These are phyloP conservation scores for Botrytis paeoniae DNA, from an alignment of 2,329 filamentous ascomycete species.

Conservation along the genomic window DNA sequence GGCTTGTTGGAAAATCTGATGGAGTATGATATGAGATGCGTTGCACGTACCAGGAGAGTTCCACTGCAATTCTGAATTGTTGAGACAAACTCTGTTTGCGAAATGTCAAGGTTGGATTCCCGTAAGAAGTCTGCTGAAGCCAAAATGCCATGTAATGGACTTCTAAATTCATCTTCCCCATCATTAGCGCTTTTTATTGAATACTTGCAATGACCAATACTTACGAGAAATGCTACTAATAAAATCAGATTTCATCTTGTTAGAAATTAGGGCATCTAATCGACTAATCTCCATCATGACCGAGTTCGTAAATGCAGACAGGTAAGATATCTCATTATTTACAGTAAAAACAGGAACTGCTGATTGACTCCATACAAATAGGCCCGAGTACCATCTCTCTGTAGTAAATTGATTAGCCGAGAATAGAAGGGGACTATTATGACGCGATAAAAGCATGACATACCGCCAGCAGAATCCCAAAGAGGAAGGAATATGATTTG, in stretches of 20 bases:
- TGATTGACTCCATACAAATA: constrained; percentile 38
- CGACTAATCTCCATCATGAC: constrained; percentile 33
- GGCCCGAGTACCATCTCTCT: constrained; percentile 33
- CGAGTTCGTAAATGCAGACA: constrained; percentile 40
- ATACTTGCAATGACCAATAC: constrained; percentile 38
- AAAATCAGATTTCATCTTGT: constrained; percentile 52
- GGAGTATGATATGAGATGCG: background rate
- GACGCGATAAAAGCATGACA: background rate
- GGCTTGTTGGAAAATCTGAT: background rate
- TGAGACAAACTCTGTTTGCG: constrained; percentile 18
- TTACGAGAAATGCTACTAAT: constrained; percentile 48
- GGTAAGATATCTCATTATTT: constrained; percentile 36
- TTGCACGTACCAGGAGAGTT: constrained; percentile 42
- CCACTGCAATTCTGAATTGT: constrained; percentile 50
- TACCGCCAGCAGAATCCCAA: constrained; percentile 35
- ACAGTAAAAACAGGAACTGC: constrained; percentile 30
- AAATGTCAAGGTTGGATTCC: constrained; percentile 5
- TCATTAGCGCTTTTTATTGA: constrained; percentile 23
- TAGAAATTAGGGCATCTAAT: constrained; percentile 46
- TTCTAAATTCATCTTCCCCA: constrained; percentile 47
- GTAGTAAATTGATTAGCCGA: background rate
- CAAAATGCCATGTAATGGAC: constrained; percentile 56
- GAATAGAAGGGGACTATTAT: background rate
- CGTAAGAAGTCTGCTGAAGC: constrained; percentile 44
- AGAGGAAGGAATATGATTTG: constrained; percentile 37